Percentiles rank a stretch among this genome's conserved stretches.
Evolutionary conservation across 306 rosid species (phyloP).

Genomic region (Biancaea sappan): DNA sequence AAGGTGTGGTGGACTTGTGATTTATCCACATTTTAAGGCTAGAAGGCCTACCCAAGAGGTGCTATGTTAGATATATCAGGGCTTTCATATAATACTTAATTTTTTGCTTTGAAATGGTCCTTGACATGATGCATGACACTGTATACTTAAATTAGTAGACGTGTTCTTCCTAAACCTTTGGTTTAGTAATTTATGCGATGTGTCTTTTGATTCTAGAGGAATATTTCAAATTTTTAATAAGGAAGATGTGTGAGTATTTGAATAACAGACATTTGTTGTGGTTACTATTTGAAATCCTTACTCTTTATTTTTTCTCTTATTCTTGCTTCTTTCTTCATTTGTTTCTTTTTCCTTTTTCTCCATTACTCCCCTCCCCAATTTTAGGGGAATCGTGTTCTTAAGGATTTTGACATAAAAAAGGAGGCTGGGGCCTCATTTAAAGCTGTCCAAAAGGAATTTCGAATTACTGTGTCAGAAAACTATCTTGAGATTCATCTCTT

Average conservation of each 20-base stretch:
- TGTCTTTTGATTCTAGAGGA: background rate
- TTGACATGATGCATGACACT: too few relatives aligned
- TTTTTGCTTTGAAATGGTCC: too few relatives aligned
- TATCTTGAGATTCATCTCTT: conserved; percentile 77
- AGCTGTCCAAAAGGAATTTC: conserved; percentile 44
- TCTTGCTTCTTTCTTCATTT: background rate
- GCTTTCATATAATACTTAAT: too few relatives aligned
- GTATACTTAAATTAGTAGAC: background rate
- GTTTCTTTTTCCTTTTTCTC: background rate
- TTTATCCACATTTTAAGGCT: too few relatives aligned
- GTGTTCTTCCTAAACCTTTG: background rate
- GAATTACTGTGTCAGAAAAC: conserved; percentile 57
- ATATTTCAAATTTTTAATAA: background rate
- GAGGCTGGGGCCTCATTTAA: conserved; percentile 56
- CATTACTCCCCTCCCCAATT: too few relatives aligned
- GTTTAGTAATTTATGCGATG: background rate
- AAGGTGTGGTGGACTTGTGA: too few relatives aligned
- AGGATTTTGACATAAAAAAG: conserved; percentile 68
- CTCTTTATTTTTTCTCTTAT: background rate
- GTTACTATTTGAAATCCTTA: background rate
- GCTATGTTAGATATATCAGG: too few relatives aligned
- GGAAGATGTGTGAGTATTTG: background rate
- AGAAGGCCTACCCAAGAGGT: too few relatives aligned
- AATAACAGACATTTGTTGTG: background rate
- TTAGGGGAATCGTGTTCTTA: conserved; percentile 56